Base-by-base conservation (phyloP, 2,329 filamentous ascomycete species). In the Aspergillus sp. region DNA sequence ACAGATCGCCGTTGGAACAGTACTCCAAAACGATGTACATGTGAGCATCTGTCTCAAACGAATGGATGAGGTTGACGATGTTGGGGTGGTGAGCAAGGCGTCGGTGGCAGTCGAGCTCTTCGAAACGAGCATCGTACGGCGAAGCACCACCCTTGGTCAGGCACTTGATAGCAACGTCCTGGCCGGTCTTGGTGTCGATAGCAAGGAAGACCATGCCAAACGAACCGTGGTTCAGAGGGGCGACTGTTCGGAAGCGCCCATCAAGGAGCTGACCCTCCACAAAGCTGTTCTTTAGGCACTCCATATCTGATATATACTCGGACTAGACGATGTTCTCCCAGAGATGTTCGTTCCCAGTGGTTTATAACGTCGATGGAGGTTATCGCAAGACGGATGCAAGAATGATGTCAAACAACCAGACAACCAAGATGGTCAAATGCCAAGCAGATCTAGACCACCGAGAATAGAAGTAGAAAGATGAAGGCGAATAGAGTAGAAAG, bases 141-240 rank as follows among this genome's bases (percentile, higher is more conserved):
- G 92, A 86, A 81, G 47, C 84, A 84, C 60, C 80, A 82, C 54
- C 87, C 84, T 98, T 99, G 73, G 92, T 92, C 76, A 98, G 82
- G 78, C 94, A 97, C 81, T 99, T 99, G 85, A 99, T 91, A 64
- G 95, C 95, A 69, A 99, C 95, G 61, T 87, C 85, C 61, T 95
- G 84, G 69, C 88, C 86, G 62, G 91, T 96, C 65, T 83, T 76
- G 66, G 88, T 82, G 76, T 99, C 92, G 75, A 85, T 89, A 62
- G 94, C 95, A 80, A 92, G 89, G 79, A 97, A 97, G 71, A 99
- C 95, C 91, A 98, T 96, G 74, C 95, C 95, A 74, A 98, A 99
- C 58, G 95, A 98, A 70, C 95, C 95, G 85, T 97, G 92, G 76
- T 99, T 99, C 81, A 99, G 90, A 60, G 95, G 93, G 68, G 93